Evolutionary conservation across 805 yeast genomes (phyloP), one percentile per base, ranked within the genome.

Genomic region (Yamadazyma paraphyllophila): DNA sequence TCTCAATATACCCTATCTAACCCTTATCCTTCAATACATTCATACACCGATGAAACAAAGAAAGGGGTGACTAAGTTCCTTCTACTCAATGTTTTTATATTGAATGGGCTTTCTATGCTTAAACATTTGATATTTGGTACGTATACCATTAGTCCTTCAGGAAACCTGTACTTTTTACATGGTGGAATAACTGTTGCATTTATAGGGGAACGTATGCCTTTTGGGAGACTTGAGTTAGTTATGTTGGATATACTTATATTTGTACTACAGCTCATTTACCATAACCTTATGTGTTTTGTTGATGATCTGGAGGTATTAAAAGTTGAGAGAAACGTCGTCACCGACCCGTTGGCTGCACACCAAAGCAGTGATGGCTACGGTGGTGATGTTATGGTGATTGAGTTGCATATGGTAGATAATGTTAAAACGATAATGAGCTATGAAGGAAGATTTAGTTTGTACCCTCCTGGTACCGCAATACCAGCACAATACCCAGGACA

Each of bases 141-240:
- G 2, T 59, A 60, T 39, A 50, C 45, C 1, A 39, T 25, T 15
- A 36, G 41, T 14, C 47, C 47, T 6, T 43, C 56, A 17, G 43
- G 42, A 10, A 46, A 53, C 14, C 27, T 50, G 2, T 62, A 58
- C 25, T 54, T 48, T 38, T 52, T 67, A 11, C 60, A 67, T 47
- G 75, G 76, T 1, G 62, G 71, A 3, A 24, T 63, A 32, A 54
- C 68, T 6, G 46, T 70, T 9, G 71, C 67, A 45, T 71, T 70
- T 45, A 63, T 71, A 12, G 76, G 76, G 0, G 76, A 71, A 48
- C 47, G 65, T 39, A 44, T 61, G 5, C 67, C 73, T 13, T 53
- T 33, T 13, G 50, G 59, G 8, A 38, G 54, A 16, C 15, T 58
- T 2, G 70, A 60, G 44, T 50, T 69, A 32, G 8, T 71, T 9